Conservation (phyloP, 2,329 filamentous ascomycete species). For the Cercospora sojina region DNA sequence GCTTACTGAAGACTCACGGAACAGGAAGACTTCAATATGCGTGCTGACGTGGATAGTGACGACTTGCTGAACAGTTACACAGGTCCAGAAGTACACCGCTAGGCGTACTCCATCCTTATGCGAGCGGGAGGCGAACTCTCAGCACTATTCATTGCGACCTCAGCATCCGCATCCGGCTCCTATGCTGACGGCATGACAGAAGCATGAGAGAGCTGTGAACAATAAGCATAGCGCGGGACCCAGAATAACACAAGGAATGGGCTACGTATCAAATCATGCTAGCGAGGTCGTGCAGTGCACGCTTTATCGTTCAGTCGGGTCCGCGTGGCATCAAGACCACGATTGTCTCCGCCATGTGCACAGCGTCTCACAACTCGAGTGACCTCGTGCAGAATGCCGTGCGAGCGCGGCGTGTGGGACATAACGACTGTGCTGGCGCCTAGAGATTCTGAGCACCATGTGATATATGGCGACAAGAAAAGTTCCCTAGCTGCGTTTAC, state of each 20-base stretch:
- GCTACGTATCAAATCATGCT: slow-evolving; percentile 3
- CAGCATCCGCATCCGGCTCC: slow-evolving; percentile 1
- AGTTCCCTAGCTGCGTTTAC: slow-evolving; percentile 13
- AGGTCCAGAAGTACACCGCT: slow-evolving; percentile 1
- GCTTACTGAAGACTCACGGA: background rate
- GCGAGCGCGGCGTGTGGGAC: slow-evolving; percentile 10
- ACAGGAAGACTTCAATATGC: background rate
- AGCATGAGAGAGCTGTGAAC: slow-evolving; percentile 3
- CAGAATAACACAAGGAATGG: background rate
- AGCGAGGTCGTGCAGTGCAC: slow-evolving; percentile 7
- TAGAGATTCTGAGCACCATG: background rate
- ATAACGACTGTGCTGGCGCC: slow-evolving; percentile 5
- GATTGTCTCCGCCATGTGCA: slow-evolving; percentile 21
- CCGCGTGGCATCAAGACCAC: slow-evolving; percentile 16
- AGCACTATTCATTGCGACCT: background rate
- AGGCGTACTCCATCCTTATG: slow-evolving; percentile 3
- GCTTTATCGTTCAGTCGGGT: slow-evolving; percentile 9
- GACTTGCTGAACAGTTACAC: slow-evolving; percentile 5
- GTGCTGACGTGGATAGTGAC: slow-evolving; percentile 14
- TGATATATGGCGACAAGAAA: background rate
- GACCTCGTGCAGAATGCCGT: slow-evolving; percentile 15
- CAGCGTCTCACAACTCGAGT: slow-evolving; percentile 13
- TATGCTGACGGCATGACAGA: slow-evolving; percentile 4
- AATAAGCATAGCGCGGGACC: slow-evolving; percentile 7
- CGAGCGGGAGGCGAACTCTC: background rate